Evolutionary conservation across 495 filamentous ascomycete genomes (phyloP).

Genomic region (Aspergillus cavernicola): DNA sequence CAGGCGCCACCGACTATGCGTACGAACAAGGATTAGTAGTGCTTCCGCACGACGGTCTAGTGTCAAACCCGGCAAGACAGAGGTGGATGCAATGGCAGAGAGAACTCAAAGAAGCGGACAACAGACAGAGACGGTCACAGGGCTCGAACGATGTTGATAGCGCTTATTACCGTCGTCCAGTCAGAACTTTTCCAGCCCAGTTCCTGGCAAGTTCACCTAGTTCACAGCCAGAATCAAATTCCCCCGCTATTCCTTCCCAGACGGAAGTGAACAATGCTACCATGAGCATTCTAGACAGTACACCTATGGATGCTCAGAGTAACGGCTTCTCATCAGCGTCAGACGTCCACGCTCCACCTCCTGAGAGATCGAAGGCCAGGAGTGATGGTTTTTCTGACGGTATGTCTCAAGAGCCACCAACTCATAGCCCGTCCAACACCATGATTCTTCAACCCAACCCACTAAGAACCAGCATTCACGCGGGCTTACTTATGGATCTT

Average conservation of each 20-base stretch:
- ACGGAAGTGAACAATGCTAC: not conserved
- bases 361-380: not conserved
- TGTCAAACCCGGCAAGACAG: constrained; percentile 69
- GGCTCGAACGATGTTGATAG: constrained; percentile 17
- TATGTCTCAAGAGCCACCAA: not conserved
- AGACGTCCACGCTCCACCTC: not conserved
- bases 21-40: constrained; percentile 67
- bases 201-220: constrained; percentile 14
- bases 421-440: not conserved
- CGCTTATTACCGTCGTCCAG: constrained; percentile 18
- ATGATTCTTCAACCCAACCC: not conserved
- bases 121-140: constrained; percentile 10
- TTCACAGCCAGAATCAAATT: not conserved
- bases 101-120: constrained; percentile 61
- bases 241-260: constrained; percentile 1
- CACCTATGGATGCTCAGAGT: not conserved
- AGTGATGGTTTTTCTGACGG: not conserved
- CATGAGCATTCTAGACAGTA: not conserved
- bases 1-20: constrained; percentile 82
- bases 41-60: constrained; percentile 64
- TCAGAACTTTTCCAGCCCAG: constrained; percentile 10
- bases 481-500: not conserved
- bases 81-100: constrained; percentile 72
- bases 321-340: not conserved
- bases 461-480: not conserved